Conservation (phyloP, 208 protist species). For the Paratrypanosoma confusum region DNA sequence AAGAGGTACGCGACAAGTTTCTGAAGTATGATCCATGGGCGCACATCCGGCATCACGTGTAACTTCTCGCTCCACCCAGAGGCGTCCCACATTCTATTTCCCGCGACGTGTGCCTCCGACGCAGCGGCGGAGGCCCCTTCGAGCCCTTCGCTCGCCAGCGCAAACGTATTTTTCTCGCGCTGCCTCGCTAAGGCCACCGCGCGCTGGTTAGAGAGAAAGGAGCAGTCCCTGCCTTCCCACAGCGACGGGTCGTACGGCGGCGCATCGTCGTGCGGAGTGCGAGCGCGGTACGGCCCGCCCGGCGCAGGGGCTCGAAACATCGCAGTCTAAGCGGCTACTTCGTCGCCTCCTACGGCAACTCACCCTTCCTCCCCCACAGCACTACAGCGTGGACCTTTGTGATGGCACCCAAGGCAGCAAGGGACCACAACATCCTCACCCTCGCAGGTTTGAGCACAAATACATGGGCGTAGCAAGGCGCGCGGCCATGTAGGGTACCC, state of each 20-base stretch:
- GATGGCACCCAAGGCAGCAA: too few relatives aligned
- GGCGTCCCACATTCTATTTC: background rate
- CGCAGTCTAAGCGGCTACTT: too few relatives aligned
- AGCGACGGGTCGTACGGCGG: constrained; percentile 42
- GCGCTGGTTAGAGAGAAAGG: constrained; percentile 30
- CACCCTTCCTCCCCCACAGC: too few relatives aligned
- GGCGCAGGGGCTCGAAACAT: too few relatives aligned
- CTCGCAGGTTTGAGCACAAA: too few relatives aligned
- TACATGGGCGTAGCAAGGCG: too few relatives aligned
- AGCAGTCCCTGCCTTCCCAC: constrained; percentile 40
- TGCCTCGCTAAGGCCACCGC: background rate
- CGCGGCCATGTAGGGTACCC: too few relatives aligned
- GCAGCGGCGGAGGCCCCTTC: background rate
- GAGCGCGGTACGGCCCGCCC: too few relatives aligned
- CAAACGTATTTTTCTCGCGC: background rate
- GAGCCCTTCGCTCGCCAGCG: background rate
- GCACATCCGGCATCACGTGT: constrained; percentile 13
- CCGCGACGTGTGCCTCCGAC: background rate
- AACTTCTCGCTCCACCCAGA: constrained; percentile 8
- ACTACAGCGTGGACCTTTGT: too few relatives aligned
- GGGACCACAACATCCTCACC: too few relatives aligned
- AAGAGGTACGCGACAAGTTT: constrained; percentile 19
- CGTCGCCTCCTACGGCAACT: too few relatives aligned
- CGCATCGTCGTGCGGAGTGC: constrained; percentile 46
- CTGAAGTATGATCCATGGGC: constrained; percentile 5